phyloP scores from a whole-genome alignment of 257 asterid species.

The Paraleonurus japonicus region DNA sequence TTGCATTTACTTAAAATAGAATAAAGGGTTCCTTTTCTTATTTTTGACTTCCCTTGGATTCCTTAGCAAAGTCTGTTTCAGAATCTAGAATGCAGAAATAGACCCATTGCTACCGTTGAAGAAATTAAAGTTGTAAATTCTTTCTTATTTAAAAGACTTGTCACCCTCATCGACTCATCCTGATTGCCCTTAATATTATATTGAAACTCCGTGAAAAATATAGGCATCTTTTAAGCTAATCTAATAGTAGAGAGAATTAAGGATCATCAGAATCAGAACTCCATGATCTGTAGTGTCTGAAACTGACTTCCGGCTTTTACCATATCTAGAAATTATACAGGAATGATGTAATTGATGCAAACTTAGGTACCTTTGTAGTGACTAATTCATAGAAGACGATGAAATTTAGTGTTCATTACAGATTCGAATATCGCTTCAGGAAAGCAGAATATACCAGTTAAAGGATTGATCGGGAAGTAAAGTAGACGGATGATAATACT shows the following conservation, averaged over 20 bases:
- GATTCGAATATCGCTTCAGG: neutral
- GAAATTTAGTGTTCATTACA: neutral
- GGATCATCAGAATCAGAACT: neutral
- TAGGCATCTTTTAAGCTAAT: neutral
- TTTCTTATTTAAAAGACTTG: neutral
- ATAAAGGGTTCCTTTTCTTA: constrained; percentile 8
- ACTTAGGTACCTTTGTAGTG: neutral
- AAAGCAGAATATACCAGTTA: neutral
- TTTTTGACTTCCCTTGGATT: constrained; percentile 22
- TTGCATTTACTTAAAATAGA: neutral
- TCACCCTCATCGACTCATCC: neutral
- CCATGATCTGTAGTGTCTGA: neutral
- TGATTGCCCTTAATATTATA: neutral
- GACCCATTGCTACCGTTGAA: neutral
- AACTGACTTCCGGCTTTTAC: neutral
- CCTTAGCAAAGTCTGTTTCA: constrained; percentile 23
- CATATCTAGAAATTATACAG: neutral
- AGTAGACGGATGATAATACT: neutral
- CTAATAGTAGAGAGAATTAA: neutral
- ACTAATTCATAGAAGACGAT: neutral
- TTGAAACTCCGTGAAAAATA: neutral
- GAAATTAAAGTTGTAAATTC: neutral
- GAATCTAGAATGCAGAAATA: constrained; percentile 9
- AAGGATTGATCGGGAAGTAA: neutral
- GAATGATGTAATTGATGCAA: neutral